These are phyloP conservation scores for Geotrichum klebahnii DNA, from an alignment of 1,139 yeast genomes.

Conservation along the genomic window DNA sequence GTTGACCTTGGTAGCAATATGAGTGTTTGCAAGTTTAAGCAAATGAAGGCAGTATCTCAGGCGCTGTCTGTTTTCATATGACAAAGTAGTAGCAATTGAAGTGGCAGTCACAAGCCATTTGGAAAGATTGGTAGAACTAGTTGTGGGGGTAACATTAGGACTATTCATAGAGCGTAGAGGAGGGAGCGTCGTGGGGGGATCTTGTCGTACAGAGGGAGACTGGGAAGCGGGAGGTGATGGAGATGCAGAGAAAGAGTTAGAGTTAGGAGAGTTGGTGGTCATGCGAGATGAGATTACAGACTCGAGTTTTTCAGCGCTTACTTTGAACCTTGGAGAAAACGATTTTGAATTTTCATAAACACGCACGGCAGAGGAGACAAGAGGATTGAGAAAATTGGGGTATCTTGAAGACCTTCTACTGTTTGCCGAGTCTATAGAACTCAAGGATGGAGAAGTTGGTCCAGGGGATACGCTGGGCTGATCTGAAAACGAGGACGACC, in stretches of 20 bases:
- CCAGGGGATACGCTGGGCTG: constrained; percentile 5
- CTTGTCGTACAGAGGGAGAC: too few species aligned
- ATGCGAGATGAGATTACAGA: constrained; percentile 45
- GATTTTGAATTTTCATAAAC: constrained; percentile 57
- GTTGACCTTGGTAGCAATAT: constrained; percentile 59
- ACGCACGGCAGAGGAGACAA: constrained; percentile 54
- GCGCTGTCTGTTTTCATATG: constrained; percentile 65
- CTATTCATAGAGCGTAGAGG: not conserved
- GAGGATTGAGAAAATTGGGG: constrained; percentile 17
- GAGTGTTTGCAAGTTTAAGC: constrained; percentile 70
- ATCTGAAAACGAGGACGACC: constrained; percentile 17
- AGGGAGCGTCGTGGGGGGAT: too few species aligned
- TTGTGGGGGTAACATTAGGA: not conserved
- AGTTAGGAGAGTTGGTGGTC: constrained; percentile 3
- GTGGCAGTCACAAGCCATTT: constrained; percentile 40
- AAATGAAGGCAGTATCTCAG: constrained; percentile 70
- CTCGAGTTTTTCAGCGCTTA: constrained; percentile 65
- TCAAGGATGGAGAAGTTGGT: constrained; percentile 1
- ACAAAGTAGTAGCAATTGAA: constrained; percentile 44
- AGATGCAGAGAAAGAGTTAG: not conserved
- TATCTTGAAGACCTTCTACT: not conserved
- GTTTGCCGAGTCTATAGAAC: constrained; percentile 2
- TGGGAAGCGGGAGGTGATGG: not conserved
- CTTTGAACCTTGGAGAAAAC: constrained; percentile 54
- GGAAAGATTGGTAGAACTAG: not conserved